Percentiles rank a stretch among this genome's conserved stretches.
Evolutionary conservation across 306 rosid genomes (phyloP).

Genomic region (Chamaecrista fasciculata): DNA sequence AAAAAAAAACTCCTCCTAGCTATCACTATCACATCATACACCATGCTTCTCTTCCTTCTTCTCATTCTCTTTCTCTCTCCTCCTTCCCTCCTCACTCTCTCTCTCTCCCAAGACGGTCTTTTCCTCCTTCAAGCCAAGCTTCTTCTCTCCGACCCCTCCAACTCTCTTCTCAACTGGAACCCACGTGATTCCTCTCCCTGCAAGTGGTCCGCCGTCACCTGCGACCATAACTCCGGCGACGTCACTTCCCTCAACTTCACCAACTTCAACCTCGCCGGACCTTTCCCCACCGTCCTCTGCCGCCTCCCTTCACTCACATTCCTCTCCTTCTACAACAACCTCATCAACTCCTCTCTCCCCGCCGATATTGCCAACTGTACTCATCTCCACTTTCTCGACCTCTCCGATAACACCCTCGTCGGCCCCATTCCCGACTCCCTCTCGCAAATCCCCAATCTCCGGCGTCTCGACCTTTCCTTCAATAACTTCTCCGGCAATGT

Average conservation of each 20-base stretch:
- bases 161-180: conserved; percentile 54
- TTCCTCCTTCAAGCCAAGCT: conserved; percentile 51
- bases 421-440: conserved; percentile 51
- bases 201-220: conserved; percentile 51
- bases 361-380: conserved; percentile 34
- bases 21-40: not conserved
- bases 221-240: conserved; percentile 25
- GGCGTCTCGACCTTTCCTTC: conserved; percentile 45
- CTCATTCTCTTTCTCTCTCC: conserved; percentile 15
- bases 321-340: conserved; percentile 46
- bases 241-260: conserved; percentile 50
- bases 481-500: conserved; percentile 68
- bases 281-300: conserved; percentile 55
- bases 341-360: conserved; percentile 36
- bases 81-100: conserved; percentile 21
- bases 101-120: conserved; percentile 71
- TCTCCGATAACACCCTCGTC: conserved; percentile 48
- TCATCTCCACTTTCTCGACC: conserved; percentile 43
- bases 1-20: not conserved
- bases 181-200: conserved; percentile 55
- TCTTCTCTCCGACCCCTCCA: conserved; percentile 45
- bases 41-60: not conserved
- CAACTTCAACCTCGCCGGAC: conserved; percentile 34
- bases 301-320: conserved; percentile 57
- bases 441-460: conserved; percentile 42